Evolutionary conservation across 169 alveolate species (phyloP).

Genomic region (Eimeria falciformis): DNA sequence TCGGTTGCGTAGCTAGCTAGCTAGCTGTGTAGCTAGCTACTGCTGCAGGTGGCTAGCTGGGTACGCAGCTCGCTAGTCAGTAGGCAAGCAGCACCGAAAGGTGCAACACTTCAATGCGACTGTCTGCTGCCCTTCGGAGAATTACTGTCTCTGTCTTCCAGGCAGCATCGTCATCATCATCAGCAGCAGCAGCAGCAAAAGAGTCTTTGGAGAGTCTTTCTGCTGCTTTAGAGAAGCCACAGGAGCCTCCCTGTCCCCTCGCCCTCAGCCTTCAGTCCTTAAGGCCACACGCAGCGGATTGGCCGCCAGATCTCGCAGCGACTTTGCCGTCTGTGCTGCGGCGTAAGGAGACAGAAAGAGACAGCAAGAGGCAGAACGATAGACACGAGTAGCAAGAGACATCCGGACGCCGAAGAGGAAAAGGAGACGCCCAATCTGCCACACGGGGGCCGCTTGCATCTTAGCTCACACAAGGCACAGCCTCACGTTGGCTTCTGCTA

Average conservation of each 20-base stretch:
- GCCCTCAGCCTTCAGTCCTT: neutral
- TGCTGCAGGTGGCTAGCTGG: too few relatives aligned
- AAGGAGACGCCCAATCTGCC: neutral
- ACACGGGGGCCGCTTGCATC: neutral
- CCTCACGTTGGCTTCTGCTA: neutral
- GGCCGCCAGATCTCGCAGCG: neutral
- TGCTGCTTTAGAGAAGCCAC: neutral
- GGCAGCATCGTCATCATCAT: neutral
- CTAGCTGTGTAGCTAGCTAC: too few relatives aligned
- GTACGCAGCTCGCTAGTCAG: too few relatives aligned
- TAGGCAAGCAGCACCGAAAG: too few relatives aligned
- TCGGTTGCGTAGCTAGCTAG: too few relatives aligned
- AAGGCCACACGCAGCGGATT: neutral
- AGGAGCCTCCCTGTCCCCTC: constrained; percentile 3
- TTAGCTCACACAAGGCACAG: neutral
- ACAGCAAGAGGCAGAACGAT: neutral
- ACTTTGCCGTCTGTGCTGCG: neutral
- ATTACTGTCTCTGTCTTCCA: too few relatives aligned
- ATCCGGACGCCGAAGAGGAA: neutral
- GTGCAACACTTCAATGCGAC: too few relatives aligned
- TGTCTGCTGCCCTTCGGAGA: too few relatives aligned
- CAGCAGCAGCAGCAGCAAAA: neutral
- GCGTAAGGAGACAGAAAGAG: neutral
- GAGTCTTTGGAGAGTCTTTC: neutral
- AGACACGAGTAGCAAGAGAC: neutral